Evolutionary conservation across 768 basidiomycete species (phyloP).

Genomic region (Russula virescens): DNA sequence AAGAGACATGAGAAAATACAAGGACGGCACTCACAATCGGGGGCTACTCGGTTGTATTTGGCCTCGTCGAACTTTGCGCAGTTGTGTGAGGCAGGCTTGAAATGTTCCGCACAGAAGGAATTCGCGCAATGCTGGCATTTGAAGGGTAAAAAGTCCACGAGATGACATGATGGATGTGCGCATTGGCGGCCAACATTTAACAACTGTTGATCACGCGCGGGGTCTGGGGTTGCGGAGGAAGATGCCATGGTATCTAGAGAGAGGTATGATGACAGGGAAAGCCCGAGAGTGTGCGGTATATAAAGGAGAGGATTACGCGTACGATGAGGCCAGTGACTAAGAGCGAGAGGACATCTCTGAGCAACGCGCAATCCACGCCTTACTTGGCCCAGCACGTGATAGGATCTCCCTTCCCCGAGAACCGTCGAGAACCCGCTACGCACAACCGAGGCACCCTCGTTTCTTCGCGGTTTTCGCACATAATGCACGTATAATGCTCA

Average conservation of each 20-base stretch:
- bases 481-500: too few relatives aligned
- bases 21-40: conserved; percentile 50
- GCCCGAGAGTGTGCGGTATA: not conserved
- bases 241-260: conserved; percentile 27
- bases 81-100: conserved; percentile 57
- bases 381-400: too few relatives aligned
- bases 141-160: conserved; percentile 83
- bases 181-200: conserved; percentile 69
- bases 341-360: too few relatives aligned
- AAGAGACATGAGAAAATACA: not conserved
- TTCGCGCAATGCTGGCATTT: conserved; percentile 75
- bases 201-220: conserved; percentile 48
- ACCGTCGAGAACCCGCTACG: too few relatives aligned
- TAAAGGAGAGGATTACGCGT: conserved; percentile 14
- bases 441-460: too few relatives aligned
- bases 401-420: too few relatives aligned
- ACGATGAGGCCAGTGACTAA: not conserved
- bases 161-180: conserved; percentile 54
- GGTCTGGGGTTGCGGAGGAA: conserved; percentile 24
- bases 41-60: conserved; percentile 69
- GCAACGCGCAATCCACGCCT: too few relatives aligned
- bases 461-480: too few relatives aligned
- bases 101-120: conserved; percentile 76
- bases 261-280: not conserved
- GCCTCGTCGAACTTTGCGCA: conserved; percentile 68